A percentile compares a stretch with the other conserved stretches of the same genome.
Conservation (phyloP, 2,329 filamentous ascomycete species). For the Nigrograna mackinnonii region DNA sequence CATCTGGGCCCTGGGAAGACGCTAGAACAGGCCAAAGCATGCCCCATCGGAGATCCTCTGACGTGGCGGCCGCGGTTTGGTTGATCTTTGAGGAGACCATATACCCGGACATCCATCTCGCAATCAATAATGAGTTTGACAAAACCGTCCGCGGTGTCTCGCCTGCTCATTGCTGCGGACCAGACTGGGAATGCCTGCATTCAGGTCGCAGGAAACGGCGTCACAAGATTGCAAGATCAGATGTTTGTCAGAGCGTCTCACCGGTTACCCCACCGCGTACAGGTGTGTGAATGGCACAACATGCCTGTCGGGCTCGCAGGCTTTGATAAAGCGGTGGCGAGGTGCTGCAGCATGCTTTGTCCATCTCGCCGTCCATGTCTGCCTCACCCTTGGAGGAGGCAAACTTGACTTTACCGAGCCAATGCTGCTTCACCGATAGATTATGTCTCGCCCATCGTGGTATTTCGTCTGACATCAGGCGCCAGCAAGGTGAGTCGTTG, state of each 20-base stretch:
- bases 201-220: constrained; percentile 28
- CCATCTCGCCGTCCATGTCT: constrained; percentile 28
- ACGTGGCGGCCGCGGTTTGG: constrained; percentile 54
- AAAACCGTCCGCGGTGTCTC: constrained; percentile 31
- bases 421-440: constrained; percentile 32
- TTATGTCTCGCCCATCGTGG: constrained; percentile 26
- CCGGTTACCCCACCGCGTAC: constrained; percentile 37
- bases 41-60: constrained; percentile 55
- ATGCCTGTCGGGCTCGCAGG: constrained; percentile 18
- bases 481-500: constrained; percentile 13
- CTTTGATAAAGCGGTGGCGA: constrained; percentile 36
- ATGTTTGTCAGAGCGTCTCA: constrained; percentile 31
- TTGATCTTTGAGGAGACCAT: constrained; percentile 42
- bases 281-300: constrained; percentile 23
- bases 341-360: constrained; percentile 30
- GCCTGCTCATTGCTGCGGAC: constrained; percentile 25
- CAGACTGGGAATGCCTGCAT: constrained; percentile 33
- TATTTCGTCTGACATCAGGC: constrained; percentile 18
- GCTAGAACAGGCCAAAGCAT: constrained; percentile 52
- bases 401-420: constrained; percentile 30
- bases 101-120: constrained; percentile 42
- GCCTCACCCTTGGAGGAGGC: constrained; percentile 29
- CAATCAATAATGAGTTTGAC: constrained; percentile 43
- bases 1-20: constrained; percentile 45
- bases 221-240: constrained; percentile 37